Evolutionary conservation across 345 rosid species (phyloP).

Genomic region (Kandelia obovata): DNA sequence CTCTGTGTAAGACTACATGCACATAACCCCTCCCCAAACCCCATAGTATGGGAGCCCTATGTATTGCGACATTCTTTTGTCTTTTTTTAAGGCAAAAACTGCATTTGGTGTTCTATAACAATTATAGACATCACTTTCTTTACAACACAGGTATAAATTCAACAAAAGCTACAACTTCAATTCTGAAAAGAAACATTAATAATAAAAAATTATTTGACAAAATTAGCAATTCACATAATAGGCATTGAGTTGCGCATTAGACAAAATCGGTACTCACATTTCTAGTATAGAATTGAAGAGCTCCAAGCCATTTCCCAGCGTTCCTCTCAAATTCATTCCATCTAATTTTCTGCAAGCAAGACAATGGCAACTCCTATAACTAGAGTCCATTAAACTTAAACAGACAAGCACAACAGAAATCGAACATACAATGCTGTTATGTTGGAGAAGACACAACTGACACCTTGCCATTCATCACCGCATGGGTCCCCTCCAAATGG

Average conservation of each 20-base stretch:
- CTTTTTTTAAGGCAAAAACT: no score
- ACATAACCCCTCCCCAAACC: no score
- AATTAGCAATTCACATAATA: no score
- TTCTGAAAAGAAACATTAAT: not conserved
- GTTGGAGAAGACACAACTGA: conserved; percentile 69
- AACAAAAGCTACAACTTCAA: not conserved
- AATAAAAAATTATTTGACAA: not conserved
- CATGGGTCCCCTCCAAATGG: conserved; percentile 95
- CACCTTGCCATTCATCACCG: conserved; percentile 83
- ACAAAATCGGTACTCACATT: conserved; percentile 45
- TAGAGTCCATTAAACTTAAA: not conserved
- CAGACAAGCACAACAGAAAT: conserved; percentile 14
- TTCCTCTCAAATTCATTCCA: conserved; percentile 64
- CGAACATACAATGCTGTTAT: conserved; percentile 67
- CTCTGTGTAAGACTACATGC: no score
- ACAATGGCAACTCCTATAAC: conserved; percentile 7
- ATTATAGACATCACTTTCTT: not conserved
- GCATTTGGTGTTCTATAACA: no score
- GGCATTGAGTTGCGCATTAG: no score
- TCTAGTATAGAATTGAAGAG: conserved; percentile 56
- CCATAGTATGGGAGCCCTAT: no score
- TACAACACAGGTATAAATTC: not conserved
- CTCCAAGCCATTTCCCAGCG: conserved; percentile 44
- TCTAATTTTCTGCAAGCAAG: conserved; percentile 57
- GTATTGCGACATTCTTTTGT: no score